phyloP scores from a whole-genome alignment of 129 eudicot genomes.

The Pulicaria dysenterica region DNA sequence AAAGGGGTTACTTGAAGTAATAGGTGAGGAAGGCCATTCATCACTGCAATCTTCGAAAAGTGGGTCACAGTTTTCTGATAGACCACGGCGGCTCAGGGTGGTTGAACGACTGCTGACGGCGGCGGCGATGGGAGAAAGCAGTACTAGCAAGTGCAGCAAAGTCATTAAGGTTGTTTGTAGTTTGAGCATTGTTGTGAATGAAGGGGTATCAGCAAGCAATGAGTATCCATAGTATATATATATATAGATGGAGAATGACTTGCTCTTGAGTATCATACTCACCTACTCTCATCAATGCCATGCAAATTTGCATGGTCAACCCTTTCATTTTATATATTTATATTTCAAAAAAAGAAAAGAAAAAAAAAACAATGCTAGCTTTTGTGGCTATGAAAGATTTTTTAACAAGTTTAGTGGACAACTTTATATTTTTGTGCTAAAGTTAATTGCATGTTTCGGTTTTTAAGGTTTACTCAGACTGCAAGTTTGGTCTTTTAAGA shows the following conservation, averaged over 20 bases:
- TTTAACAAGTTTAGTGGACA: background rate
- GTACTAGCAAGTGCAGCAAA: constrained; percentile 1
- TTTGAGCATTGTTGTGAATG: constrained; percentile 22
- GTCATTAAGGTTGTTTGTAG: constrained; percentile 2
- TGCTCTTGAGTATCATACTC: background rate
- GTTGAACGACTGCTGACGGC: constrained; percentile 13
- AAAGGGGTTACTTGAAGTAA: constrained; percentile 35
- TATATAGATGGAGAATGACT: constrained; percentile 12
- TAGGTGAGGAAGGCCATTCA: constrained; percentile 57
- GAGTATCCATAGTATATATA: constrained; percentile 16
- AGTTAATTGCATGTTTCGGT: no score
- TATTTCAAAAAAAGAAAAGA: background rate
- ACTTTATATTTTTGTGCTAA: background rate
- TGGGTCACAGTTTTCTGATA: constrained; percentile 44
- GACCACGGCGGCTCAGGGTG: constrained; percentile 23
- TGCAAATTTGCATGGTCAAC: constrained; percentile 40
- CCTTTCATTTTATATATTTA: constrained; percentile 9
- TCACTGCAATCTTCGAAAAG: constrained; percentile 47
- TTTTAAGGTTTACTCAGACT: no score
- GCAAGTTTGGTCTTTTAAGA: no score
- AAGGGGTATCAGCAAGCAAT: background rate
- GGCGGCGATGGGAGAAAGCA: constrained; percentile 19
- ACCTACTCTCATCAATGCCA: background rate
- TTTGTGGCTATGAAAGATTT: no score
- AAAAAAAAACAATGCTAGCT: no score